These are phyloP conservation scores for Naganishia onofrii DNA, from an alignment of 768 basidiomycete genomes.

Conservation along the genomic window DNA sequence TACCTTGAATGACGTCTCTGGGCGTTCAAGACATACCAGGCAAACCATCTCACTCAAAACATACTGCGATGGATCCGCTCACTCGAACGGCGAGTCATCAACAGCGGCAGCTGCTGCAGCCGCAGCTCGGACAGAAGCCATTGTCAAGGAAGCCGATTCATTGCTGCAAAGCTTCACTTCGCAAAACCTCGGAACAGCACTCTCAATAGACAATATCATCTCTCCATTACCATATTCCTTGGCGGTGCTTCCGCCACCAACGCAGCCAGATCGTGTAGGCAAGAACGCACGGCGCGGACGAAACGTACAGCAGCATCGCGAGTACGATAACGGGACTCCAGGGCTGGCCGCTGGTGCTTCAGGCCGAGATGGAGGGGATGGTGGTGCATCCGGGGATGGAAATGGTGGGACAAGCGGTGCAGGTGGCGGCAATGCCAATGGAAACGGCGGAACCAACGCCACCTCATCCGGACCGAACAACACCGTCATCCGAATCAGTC, in stretches of 20 bases:
- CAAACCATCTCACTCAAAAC: neutral
- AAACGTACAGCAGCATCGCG: neutral
- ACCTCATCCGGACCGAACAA: slow-evolving; percentile 25
- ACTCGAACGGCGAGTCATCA: slow-evolving; percentile 9
- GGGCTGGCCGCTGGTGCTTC: slow-evolving; percentile 3
- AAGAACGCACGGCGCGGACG: slow-evolving; percentile 30
- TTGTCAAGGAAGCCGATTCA: slow-evolving; percentile 29
- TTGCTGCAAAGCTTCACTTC: slow-evolving; percentile 20
- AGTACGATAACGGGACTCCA: slow-evolving; percentile 4
- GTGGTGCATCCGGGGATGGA: neutral
- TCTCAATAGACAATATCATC: slow-evolving; percentile 48
- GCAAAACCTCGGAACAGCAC: slow-evolving; percentile 12
- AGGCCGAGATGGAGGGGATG: neutral
- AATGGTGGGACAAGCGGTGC: neutral
- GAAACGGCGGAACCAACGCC: neutral
- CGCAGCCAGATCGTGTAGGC: slow-evolving; percentile 25
- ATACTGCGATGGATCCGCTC: neutral
- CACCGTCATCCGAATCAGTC: slow-evolving; percentile 24
- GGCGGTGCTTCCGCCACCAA: slow-evolving; percentile 37
- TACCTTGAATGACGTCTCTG: slow-evolving; percentile 11
- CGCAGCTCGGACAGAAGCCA: slow-evolving; percentile 1
- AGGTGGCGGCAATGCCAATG: neutral
- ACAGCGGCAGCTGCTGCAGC: neutral
- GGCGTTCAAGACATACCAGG: neutral
- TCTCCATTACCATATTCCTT: slow-evolving; percentile 41